phyloP scores from a whole-genome alignment of 225 moss, liverwort and hornwort genomes.

The Takakia lepidozioides region DNA sequence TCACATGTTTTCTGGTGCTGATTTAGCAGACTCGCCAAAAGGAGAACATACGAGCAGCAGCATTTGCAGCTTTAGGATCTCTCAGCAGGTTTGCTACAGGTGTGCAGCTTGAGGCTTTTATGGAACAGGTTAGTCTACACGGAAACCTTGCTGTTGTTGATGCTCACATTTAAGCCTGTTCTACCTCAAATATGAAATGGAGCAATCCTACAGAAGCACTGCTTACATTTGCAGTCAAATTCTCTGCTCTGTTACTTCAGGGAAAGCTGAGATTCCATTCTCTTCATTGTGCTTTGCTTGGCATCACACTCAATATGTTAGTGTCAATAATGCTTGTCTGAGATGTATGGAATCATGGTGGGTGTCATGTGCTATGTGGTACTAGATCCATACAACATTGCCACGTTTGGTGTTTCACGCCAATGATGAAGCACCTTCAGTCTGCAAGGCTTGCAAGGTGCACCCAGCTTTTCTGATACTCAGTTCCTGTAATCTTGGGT shows the following conservation, averaged over 20 bases:
- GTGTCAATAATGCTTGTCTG: no score
- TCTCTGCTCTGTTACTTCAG: no score
- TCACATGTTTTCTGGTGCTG: no score
- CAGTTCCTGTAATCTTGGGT: not conserved
- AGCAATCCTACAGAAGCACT: no score
- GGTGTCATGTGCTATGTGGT: not conserved
- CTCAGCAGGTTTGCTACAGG: slow-evolving; percentile 76
- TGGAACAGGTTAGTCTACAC: slow-evolving; percentile 68
- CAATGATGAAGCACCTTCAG: slow-evolving; percentile 89
- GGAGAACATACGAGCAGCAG: slow-evolving; percentile 85
- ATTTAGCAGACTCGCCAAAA: slow-evolving; percentile 85
- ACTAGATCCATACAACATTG: slow-evolving; percentile 73
- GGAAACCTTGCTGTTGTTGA: no score
- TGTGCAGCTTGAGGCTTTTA: slow-evolving; percentile 76
- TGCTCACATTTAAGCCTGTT: no score
- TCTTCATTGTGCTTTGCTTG: no score
- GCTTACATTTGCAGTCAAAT: no score
- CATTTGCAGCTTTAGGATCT: slow-evolving; percentile 91
- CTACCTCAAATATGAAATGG: no score
- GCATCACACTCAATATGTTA: no score
- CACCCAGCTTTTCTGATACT: slow-evolving; percentile 1
- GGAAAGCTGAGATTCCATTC: no score
- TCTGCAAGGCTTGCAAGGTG: slow-evolving; percentile 96
- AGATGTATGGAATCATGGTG: slow-evolving; percentile 1
- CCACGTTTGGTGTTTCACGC: slow-evolving; percentile 90